These are phyloP conservation scores for Scalesia atractyloides DNA, from an alignment of 129 eudicot species.

Conservation along the genomic window DNA sequence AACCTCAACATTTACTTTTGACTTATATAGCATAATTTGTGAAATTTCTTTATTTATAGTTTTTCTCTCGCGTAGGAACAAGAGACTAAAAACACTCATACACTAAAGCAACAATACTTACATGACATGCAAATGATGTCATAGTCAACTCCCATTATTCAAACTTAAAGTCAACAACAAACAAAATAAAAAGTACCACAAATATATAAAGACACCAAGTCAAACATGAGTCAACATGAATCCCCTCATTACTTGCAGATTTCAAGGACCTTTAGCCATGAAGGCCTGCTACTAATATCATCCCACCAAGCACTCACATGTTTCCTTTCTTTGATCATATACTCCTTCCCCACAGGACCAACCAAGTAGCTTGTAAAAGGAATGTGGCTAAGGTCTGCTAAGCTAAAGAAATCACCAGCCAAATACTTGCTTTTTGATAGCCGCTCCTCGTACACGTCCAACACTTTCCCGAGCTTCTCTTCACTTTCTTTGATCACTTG, in stretches of 20 bases:
- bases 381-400: slow-evolving; percentile 72
- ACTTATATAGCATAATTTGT: no score
- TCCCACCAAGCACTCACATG: slow-evolving; percentile 85
- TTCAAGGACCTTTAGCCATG: slow-evolving; percentile 59
- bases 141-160: slow-evolving; percentile 12
- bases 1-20: no score
- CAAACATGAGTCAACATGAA: background rate
- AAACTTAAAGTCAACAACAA: background rate
- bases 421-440: slow-evolving; percentile 62
- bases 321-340: slow-evolving; percentile 58
- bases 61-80: no score
- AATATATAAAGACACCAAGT: background rate
- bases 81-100: no score
- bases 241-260: slow-evolving; percentile 22
- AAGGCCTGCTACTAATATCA: slow-evolving; percentile 71
- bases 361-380: slow-evolving; percentile 54
- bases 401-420: slow-evolving; percentile 74
- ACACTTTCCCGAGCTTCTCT: slow-evolving; percentile 54
- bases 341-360: slow-evolving; percentile 39
- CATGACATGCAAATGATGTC: background rate
- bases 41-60: no score
- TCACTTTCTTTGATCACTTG: slow-evolving; percentile 45
- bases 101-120: background rate
- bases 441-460: slow-evolving; percentile 64
- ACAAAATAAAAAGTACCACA: background rate